Evolutionary conservation across 2,329 filamentous ascomycete genomes (phyloP), one percentile per base, ranked within the genome.

Genomic region (Xylaria digitata): DNA sequence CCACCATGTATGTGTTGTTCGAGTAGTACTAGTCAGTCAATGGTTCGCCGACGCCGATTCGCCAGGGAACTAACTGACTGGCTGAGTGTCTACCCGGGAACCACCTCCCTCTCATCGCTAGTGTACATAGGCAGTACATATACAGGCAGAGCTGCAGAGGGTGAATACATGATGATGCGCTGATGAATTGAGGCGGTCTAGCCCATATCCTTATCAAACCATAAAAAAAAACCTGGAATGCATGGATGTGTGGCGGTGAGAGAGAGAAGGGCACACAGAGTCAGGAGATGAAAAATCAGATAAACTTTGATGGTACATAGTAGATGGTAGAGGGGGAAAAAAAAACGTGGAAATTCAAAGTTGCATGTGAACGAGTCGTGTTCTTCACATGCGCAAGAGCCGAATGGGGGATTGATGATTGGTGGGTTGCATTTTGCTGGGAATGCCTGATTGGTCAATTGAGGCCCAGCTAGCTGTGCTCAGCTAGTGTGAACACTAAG

Each of bases 391-490:
- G 37, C 43, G 53, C 53, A 30, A n/a, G 19, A 43, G 26, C 53
- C 53, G 53, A 55, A 30, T 43, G n/a, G 32, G 32, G 37, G 42
- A 3, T 13, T 13, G 13, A 5, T 62, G 43, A 49, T 62, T 62
- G 60, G 60, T 32, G 42, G 43, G 7, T 19, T n/a, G 26, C 8
- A 45, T 54, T 49, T 26, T 50, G 40, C 21, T 55, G 61, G 54
- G 58, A 42, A 32, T 2, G 2, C 8, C 9, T 65, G 43, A 69
- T 67, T 69, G 61, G 67, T 37, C 60, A 69, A 69, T 69, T 58
- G 57, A 19, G 17, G 15, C 26, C 34, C 48, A 53, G 49, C 19
- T 55, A 21, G 48, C 26, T 26, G 26, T 43, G 19, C 37, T 43
- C 37, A 55, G 37, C 53, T 43, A 55, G 53, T 15, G 52, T n/a